A percentile compares a stretch with the other conserved stretches of the same genome.
Evolutionary conservation across 139 green algal genomes (phyloP).

Genomic region (Coelastrella sp.): DNA sequence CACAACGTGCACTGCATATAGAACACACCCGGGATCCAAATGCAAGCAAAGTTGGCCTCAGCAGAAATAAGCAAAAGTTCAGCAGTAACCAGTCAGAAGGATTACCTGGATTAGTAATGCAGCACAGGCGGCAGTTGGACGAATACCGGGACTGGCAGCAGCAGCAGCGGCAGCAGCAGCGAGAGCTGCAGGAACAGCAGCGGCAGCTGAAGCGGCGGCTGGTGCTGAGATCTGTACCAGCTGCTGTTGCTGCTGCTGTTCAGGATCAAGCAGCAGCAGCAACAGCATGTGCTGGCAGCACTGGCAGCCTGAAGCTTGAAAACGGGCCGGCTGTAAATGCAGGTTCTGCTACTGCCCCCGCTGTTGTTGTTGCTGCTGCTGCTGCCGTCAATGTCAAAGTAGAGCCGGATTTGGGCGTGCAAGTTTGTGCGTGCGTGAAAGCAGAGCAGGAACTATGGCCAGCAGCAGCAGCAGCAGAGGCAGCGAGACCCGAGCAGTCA

Average conservation of each 20-base stretch:
- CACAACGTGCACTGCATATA: background rate
- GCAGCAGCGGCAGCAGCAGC: background rate
- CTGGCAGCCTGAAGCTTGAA: background rate
- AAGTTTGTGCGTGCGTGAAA: background rate
- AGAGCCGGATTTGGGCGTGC: background rate
- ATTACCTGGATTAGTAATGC: background rate
- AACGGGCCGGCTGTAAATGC: background rate
- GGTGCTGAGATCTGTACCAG: background rate
- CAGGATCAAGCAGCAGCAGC: background rate
- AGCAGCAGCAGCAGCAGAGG: background rate
- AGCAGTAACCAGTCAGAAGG: background rate
- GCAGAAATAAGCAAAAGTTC: background rate
- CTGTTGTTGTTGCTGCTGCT: background rate
- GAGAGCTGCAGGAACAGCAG: background rate
- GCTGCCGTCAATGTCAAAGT: background rate
- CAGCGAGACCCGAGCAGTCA: background rate
- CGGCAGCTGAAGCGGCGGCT: background rate
- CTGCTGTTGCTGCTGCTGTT: constrained; percentile 16
- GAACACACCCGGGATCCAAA: background rate
- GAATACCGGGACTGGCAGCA: background rate
- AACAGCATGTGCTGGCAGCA: background rate
- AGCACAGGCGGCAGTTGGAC: background rate
- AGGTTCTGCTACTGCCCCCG: background rate
- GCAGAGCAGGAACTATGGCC: background rate
- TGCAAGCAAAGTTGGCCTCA: background rate